Evolutionary conservation across 306 rosid species (phyloP), one percentile per base, ranked within the genome.

Genomic region (Cicer bijugum): DNA sequence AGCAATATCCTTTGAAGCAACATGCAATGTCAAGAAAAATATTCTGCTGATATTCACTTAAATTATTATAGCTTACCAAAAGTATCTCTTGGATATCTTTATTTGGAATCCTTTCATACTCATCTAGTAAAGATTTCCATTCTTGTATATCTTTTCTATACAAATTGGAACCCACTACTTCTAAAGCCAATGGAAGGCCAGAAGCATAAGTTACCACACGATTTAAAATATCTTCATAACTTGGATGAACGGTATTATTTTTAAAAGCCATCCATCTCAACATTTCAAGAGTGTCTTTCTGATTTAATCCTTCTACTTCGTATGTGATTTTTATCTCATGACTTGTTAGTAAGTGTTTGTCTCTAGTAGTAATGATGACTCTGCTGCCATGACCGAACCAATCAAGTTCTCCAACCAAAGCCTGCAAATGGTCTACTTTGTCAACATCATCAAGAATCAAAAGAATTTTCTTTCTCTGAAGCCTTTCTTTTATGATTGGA

Each of bases 361-460:
- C 70, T 17, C 70, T 15, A 17, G 70, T 64, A 6, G 52, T 64
- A 64, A 64, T 42, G 1, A 64, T 64, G 6, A 64, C 70, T 9
- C 6, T 6, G 1, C 38, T 64, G 0, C 52, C 52, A 5, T 0
- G 9, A 9, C 70, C 70, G 0, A 64, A 10, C 70, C 70, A 42
- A 64, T 17, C 5, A 42, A 6, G 52, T 5, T 8, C 37, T 43
- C 70, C 70, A 1, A 9, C 53, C 16, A 64, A 40, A 64, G 6
- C 38, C 6, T 42, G 37, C 15, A 65, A 6, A 0, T 65, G 52
- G 17, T 65, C 2, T 0, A 10, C 1, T 17, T 65, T 6, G 5
- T 65, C 39, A 43, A 65, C 39, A 1, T 65, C 70, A 10, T 65
- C 53, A 3, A 65, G 52, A 65, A 65, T 17, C 52, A 65, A 10